Evolutionary conservation across 768 basidiomycete genomes (phyloP), one percentile per base, ranked within the genome.

Genomic region (Leccinum rimulosum): DNA sequence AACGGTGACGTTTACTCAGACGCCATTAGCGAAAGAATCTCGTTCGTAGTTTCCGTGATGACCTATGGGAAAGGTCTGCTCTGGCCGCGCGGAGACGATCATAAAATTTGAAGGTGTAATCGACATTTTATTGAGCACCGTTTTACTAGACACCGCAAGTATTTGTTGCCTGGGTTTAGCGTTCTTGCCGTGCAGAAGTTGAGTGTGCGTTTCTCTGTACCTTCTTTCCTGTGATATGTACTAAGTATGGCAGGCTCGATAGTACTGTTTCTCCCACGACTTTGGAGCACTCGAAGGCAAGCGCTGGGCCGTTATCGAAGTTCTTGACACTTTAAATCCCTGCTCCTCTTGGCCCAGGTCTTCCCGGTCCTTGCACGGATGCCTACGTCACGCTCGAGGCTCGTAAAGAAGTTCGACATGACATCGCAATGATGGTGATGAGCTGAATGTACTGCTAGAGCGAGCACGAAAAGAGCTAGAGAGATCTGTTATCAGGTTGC

Each of bases 261-360:
- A 78, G 75, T 1, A 75, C 86, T 25, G 84, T 0, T 86, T 86
- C 57, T 80, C 81, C 5, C 80, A 86, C 62, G 74, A 84, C 64
- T 87, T 87, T 60, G 77, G 78, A 15, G 68, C 80, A 0, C 74
- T 86, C 3, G 77, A 80, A 8, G 84, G 84, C 1, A 76, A 81
- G 55, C 67, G 66, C 19, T 71, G 80, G 3, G 58, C 74, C 3
- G 74, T 84, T 6, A 71, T 75, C 3, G 72, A 77, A 6, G 70
- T 75, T 4, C 78, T 82, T 30, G 76, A 78, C 19, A 66, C 72
- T 0, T 74, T 79, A 57, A 61, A 15, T 51, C 72, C 9, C 57
- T 76, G 5, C 66, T 75, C 55, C 62, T 82, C 9, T 66, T 83
- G n/a, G 70, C 72, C 0, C 68, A 74, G 0, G 61, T 67, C 1